Evolutionary conservation across 208 protist species (phyloP).

Genomic region (Polymyxa betae): DNA sequence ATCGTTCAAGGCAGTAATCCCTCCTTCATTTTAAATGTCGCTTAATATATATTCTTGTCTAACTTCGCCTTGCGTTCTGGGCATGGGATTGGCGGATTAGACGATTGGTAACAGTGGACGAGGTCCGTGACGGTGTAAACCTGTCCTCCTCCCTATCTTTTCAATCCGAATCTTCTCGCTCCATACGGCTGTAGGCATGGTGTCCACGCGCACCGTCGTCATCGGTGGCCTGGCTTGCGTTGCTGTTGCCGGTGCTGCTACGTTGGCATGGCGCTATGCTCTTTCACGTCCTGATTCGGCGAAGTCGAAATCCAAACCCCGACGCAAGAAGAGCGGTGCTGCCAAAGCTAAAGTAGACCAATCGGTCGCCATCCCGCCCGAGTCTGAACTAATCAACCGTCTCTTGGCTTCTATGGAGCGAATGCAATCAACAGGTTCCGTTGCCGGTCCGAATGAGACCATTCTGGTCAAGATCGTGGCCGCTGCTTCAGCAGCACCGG

Average conservation of each 20-base stretch:
- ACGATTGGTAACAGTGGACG: no score
- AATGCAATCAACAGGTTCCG: constrained; percentile 10
- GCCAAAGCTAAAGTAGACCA: not conserved
- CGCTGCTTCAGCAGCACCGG: not conserved
- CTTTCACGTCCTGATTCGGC: not conserved
- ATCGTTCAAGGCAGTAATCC: not conserved
- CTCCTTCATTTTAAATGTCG: not conserved
- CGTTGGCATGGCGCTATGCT: not conserved
- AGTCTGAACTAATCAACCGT: constrained; percentile 2
- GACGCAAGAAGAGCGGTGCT: not conserved
- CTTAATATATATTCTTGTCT: not conserved
- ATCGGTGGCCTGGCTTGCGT: not conserved
- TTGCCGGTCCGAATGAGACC: not conserved
- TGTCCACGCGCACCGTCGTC: not conserved
- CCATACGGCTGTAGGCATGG: no score
- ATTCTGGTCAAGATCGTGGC: not conserved
- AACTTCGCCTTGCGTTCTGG: not conserved
- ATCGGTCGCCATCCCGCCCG: not conserved
- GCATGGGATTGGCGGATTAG: no score
- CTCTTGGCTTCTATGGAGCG: not conserved
- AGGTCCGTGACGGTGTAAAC: no score
- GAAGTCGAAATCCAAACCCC: not conserved
- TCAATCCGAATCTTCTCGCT: no score
- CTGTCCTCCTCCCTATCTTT: no score
- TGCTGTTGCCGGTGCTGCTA: not conserved